Percentiles rank a stretch among this genome's conserved stretches.
These are phyloP conservation scores for Sporobolomyces roseus DNA, from an alignment of 768 basidiomycete species.

Conservation along the genomic window DNA sequence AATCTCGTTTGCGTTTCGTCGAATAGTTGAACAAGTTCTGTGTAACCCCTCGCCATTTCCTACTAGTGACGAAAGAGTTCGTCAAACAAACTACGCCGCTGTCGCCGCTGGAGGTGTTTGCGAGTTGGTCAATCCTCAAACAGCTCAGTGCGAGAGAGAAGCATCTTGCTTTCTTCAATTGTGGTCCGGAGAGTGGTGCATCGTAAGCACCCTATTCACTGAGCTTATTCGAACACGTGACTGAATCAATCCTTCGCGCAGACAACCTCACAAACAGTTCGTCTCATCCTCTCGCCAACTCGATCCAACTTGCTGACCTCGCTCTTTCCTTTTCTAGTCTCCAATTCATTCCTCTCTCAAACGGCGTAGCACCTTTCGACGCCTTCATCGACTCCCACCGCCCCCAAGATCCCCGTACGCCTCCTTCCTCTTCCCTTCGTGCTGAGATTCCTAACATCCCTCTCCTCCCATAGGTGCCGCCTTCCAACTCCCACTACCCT, in stretches of 20 bases:
- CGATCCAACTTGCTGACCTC: too few relatives aligned
- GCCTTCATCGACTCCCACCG: constrained; percentile 29
- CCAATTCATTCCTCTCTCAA: constrained; percentile 39
- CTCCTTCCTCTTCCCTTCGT: background rate
- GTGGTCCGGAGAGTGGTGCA: constrained; percentile 52
- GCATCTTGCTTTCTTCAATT: constrained; percentile 86
- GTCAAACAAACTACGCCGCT: constrained; percentile 74
- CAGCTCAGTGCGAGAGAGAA: constrained; percentile 58
- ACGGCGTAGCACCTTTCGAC: constrained; percentile 37
- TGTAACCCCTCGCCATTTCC: constrained; percentile 75
- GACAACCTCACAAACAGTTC: constrained; percentile 41
- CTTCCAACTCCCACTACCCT: constrained; percentile 39
- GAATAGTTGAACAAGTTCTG: constrained; percentile 78
- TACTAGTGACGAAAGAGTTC: constrained; percentile 81
- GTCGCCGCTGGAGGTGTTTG: constrained; percentile 70
- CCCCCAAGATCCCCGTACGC: constrained; percentile 24
- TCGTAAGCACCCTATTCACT: constrained; percentile 2
- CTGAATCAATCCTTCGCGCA: background rate
- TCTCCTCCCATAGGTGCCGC: constrained; percentile 9
- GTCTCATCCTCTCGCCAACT: background rate
- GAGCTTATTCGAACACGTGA: background rate
- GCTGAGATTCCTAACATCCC: background rate
- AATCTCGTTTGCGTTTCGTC: background rate
- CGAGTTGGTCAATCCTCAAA: constrained; percentile 75
- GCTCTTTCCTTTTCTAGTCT: constrained; percentile 13